Conservation (phyloP, 2,329 filamentous ascomycete genomes). For the Botrytis squamosa region DNA sequence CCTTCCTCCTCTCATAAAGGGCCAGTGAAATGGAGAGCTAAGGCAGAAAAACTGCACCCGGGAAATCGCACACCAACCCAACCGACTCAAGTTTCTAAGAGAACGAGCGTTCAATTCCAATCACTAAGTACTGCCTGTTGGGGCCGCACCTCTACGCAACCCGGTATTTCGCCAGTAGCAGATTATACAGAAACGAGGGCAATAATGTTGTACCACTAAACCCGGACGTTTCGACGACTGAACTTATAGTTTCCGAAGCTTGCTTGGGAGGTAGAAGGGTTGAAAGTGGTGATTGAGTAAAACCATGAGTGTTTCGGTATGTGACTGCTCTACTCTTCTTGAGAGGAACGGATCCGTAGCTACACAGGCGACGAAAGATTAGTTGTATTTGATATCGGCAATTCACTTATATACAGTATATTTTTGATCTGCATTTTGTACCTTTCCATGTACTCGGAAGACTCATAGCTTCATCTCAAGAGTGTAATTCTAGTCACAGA, state of each 20-base stretch:
- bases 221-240: neutral
- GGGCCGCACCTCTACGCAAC: rapidly evolving
- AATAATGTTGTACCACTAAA: no score
- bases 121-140: rapidly evolving
- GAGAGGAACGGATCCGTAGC: rapidly evolving
- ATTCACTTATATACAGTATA: neutral
- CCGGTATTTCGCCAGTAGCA: rapidly evolving
- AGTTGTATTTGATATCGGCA: neutral
- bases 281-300: neutral
- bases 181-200: neutral
- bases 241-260: no score
- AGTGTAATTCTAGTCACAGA: neutral
- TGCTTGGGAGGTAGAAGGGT: neutral
- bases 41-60: neutral
- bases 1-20: neutral
- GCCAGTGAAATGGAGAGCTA: rapidly evolving
- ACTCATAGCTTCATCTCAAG: no score
- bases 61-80: neutral
- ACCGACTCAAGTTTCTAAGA: no score
- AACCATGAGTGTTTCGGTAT: no score
- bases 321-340: neutral
- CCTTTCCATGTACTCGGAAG: neutral
- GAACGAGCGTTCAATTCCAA: neutral
- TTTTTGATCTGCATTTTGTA: neutral
- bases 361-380: no score